Evolutionary conservation across 352 stramenopile species (phyloP).

Genomic region (Phytophthora cactorum): DNA sequence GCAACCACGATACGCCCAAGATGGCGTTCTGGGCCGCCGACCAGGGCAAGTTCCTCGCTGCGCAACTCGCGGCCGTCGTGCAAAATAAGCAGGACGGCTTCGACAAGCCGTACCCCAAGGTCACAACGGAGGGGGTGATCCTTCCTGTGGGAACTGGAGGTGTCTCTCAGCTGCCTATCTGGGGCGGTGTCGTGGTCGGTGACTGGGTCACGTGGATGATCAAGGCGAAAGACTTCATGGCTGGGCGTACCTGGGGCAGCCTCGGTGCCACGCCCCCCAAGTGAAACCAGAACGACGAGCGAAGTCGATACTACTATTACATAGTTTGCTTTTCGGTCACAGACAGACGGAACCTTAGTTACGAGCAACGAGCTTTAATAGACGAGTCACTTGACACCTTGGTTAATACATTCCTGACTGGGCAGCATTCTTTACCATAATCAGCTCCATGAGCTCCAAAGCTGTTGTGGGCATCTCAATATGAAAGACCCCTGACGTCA

Average conservation of each 20-base stretch:
- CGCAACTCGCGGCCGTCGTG: slow-evolving; percentile 38
- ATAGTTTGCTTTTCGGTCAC: background rate
- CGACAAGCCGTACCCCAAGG: slow-evolving; percentile 33
- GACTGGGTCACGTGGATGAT: slow-evolving; percentile 54
- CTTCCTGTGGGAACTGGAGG: slow-evolving; percentile 59
- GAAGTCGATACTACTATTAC: background rate
- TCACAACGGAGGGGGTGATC: slow-evolving; percentile 25
- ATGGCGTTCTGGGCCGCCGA: slow-evolving; percentile 46
- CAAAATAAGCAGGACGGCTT: slow-evolving; percentile 30
- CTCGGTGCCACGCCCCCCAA: slow-evolving; percentile 23
- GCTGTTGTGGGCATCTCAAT: too few relatives aligned
- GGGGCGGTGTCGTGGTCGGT: slow-evolving; percentile 56
- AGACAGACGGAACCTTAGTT: background rate
- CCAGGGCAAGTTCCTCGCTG: slow-evolving; percentile 51
- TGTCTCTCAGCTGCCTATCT: slow-evolving; percentile 59
- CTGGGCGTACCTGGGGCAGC: slow-evolving; percentile 33
- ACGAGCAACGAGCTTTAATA: background rate
- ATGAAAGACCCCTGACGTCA: too few relatives aligned
- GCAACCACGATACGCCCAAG: slow-evolving; percentile 55
- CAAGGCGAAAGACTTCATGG: slow-evolving; percentile 58
- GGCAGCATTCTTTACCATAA: too few relatives aligned
- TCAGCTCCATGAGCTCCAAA: too few relatives aligned
- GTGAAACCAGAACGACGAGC: background rate
- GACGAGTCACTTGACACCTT: background rate
- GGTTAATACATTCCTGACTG: background rate